Base-by-base conservation (phyloP, 176 grass and related monocot species). In the Saccharum officinarum region DNA sequence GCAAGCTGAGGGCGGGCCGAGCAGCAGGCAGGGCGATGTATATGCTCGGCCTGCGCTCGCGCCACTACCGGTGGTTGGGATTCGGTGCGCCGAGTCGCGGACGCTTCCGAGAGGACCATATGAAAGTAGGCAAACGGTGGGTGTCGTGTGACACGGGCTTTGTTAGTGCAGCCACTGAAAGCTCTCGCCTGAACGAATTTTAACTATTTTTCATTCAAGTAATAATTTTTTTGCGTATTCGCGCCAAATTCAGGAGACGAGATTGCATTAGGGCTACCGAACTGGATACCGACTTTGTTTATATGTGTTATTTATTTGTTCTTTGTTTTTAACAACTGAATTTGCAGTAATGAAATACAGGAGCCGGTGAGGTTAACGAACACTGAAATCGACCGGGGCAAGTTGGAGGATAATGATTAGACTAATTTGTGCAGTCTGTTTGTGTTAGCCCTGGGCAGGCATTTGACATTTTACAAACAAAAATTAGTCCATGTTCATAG, bases 31-130 rank as follows among this genome's bases (percentile, higher is more conserved):
- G 79, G 28, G 52, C 52, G 52, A 44, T 68, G 59, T 45, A 87
- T 87, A 55, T 60, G 34, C 61, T 34, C 5, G 14, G 13, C 44
- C 23, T 37, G 78, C 28, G 75, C 8, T 47, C 49, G 39, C 30
- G 67, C 28, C 25, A 57, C 76, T 45, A 42, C 23, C 46, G 70
- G 88, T 89, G 88, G 83, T 47, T 85, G 77, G 83, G 77, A 85
- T 85, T 89, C 78, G 78, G 83, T 86, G 71, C 16, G 77, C 37
- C 22, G 20, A 38, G 73, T 47, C 66, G 49, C 67, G 55, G 79
- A 86, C 78, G 79, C 37, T 41, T 78, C 73, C 79, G 79, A 61
- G 44, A 44, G 52, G 83, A 64, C 71, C 49, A 31, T n/a, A 70
- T 64, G 69, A 70, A 85, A 81, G 83, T 54, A 42, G 88, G 77